Percentiles rank a stretch among this genome's conserved stretches.
Conservation (phyloP, 2,329 filamentous ascomycete species). For the Zasmidium cellare region DNA sequence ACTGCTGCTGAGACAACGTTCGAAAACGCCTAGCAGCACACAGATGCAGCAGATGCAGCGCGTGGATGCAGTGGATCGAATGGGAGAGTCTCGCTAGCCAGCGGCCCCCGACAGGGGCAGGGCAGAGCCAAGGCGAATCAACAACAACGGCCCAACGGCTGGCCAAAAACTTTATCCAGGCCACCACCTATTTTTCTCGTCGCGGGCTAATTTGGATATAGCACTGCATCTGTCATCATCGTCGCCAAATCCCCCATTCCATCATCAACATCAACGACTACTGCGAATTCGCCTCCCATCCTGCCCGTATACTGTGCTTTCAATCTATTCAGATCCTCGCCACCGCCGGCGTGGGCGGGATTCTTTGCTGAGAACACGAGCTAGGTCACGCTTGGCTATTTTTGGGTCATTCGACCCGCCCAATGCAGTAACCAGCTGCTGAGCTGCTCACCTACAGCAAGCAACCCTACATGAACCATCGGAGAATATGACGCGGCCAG, state of each 20-base stretch:
- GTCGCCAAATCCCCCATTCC: not conserved
- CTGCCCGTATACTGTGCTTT: not conserved
- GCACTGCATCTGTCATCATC: not conserved
- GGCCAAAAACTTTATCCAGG: not conserved
- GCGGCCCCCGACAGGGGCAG: no score
- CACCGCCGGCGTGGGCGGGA: conserved; percentile 2
- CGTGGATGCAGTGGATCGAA: not conserved
- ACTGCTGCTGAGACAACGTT: not conserved
- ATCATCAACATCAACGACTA: not conserved
- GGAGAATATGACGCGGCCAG: conserved; percentile 3
- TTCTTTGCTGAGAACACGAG: conserved; percentile 6
- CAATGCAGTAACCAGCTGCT: conserved; percentile 2
- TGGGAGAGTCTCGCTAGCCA: no score
- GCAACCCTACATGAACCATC: not conserved
- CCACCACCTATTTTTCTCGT: not conserved
- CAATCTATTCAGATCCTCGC: not conserved
- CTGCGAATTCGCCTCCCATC: no score
- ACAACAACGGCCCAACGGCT: not conserved
- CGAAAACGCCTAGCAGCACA: not conserved
- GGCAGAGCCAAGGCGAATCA: no score
- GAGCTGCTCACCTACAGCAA: not conserved
- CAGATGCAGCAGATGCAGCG: not conserved
- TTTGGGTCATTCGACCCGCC: not conserved
- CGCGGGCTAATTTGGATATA: not conserved
- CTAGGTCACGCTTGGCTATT: conserved; percentile 3